Base-by-base conservation (phyloP, 441 rosid species). In the Gossypium trilobum region DNA sequence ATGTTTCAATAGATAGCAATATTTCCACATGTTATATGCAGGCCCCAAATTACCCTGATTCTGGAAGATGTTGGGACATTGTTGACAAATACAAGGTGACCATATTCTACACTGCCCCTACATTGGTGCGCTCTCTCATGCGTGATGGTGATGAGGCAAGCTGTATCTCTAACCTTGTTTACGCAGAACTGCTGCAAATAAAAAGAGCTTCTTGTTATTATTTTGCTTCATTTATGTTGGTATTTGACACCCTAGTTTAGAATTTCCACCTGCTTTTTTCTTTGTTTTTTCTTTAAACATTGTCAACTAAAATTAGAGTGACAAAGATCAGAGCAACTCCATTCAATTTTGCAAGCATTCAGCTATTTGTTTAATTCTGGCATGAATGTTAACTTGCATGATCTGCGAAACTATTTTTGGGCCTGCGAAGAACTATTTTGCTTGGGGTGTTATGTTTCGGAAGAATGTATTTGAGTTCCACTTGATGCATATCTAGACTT, bases 91-190 rank as follows among this genome's bases (percentile, higher is more conserved):
- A 87, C 85, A 95, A 88, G 74, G 84, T 95, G 83, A 84, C 99
- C 5, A 80, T 92, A 81, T 95, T 95, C 79, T 95, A 95, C 75
- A 95, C 99, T 56, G 98, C 99, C 25, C 99, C 99, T 6, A 36
- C 99, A 5, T 83, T 95, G 87, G 93, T 95, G 85, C 93, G 99
- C 70, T 91, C 97, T 60, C 98, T 95, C 75, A 95, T 95, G 99
- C 97, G 99, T 3, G 99, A 88, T 5, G 88, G 96, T 60, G 86
- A 86, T 63, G 81, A 88, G 93, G 97, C 82, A 86, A 78, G 85
- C 65, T 68, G 22, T 70, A 74, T 76, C 52, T 75, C 54, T 60
- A 73, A 63, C 63, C 57, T 74, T 70, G 46, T 71, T 59, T 70
- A 9, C 57, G 59, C 23, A 22, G 10, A 68, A 68, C 29, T 27